Conservation (phyloP, 371 early-diverging fungal genomes). For the Mucor lusitanicus region DNA sequence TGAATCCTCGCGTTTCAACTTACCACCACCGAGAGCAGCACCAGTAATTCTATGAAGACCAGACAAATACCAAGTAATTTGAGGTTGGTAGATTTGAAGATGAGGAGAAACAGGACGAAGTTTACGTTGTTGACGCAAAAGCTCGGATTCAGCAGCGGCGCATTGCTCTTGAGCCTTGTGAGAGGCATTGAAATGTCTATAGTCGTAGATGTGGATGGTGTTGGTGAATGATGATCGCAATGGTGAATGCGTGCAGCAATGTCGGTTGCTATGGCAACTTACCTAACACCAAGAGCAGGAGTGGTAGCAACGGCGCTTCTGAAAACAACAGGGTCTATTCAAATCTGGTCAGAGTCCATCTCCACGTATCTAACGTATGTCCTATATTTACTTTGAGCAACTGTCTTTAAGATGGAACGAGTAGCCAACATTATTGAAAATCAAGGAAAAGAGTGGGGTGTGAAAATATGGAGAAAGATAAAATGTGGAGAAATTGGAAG, state of each 20-base stretch:
- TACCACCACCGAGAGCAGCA: slow-evolving; percentile 74
- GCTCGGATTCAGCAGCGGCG: slow-evolving; percentile 53
- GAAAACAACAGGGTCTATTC: slow-evolving; percentile 41
- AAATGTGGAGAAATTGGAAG: slow-evolving; percentile 19
- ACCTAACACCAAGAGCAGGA: slow-evolving; percentile 45
- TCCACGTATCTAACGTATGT: background rate
- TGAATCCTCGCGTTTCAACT: slow-evolving; percentile 18
- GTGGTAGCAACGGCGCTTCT: slow-evolving; percentile 36
- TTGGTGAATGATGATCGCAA: background rate
- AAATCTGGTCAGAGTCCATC: background rate
- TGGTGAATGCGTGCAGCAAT: background rate
- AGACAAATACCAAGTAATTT: slow-evolving; percentile 85
- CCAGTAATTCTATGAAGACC: slow-evolving; percentile 82
- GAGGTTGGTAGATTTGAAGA: slow-evolving; percentile 87
- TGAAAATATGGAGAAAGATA: slow-evolving; percentile 23
- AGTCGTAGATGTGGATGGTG: background rate
- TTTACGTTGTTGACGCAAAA: slow-evolving; percentile 63
- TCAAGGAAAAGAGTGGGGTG: slow-evolving; percentile 24
- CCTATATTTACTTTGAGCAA: slow-evolving; percentile 44
- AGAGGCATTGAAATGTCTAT: slow-evolving; percentile 48
- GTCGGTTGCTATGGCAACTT: background rate
- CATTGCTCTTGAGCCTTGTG: slow-evolving; percentile 38
- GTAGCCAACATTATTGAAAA: slow-evolving; percentile 45
- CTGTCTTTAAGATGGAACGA: slow-evolving; percentile 45
- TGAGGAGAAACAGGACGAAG: slow-evolving; percentile 87